Conservation (phyloP, 768 basidiomycete species). For the Boletus huronensis region DNA sequence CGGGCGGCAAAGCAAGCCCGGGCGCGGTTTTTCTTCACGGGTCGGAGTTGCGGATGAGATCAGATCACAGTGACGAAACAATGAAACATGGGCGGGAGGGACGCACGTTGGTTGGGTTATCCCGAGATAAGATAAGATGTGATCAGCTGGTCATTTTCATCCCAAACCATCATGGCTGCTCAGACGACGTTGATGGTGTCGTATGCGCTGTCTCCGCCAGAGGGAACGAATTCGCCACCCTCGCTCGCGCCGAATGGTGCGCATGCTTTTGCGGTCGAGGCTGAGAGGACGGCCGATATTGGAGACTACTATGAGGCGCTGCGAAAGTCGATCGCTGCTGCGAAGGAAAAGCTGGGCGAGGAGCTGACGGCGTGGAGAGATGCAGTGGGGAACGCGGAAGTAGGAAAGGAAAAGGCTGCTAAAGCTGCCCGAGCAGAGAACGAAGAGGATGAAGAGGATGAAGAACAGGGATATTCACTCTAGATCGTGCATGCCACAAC, state of each 20-base stretch:
- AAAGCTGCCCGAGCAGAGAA: conserved; percentile 43
- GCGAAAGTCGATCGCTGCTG: conserved; percentile 45
- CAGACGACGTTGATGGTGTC: conserved; percentile 16
- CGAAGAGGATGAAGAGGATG: conserved; percentile 44
- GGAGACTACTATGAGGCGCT: conserved; percentile 49
- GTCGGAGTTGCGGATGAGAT: conserved; percentile 13
- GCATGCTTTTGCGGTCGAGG: conserved; percentile 25
- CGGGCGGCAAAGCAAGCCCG: not conserved
- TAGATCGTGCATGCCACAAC: not conserved
- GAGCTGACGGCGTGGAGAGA: conserved; percentile 77
- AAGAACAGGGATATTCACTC: conserved; percentile 20
- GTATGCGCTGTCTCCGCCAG: conserved; percentile 24
- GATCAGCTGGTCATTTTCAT: not conserved
- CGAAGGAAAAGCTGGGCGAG: conserved; percentile 54
- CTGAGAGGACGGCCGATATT: conserved; percentile 11
- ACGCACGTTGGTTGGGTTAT: conserved; percentile 3
- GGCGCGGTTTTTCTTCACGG: not conserved
- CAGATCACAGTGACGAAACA: not conserved
- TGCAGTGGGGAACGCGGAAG: conserved; percentile 61
- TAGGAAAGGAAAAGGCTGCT: conserved; percentile 51
- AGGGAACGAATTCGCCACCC: conserved; percentile 10
- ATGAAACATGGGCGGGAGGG: not conserved
- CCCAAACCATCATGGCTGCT: conserved; percentile 13
- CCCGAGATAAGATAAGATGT: conserved; percentile 22
- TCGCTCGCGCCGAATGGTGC: conserved; percentile 22